A percentile compares a stretch with the other conserved stretches of the same genome.
Conservation (phyloP, 306 rosid genomes). For the Comarum palustre region DNA sequence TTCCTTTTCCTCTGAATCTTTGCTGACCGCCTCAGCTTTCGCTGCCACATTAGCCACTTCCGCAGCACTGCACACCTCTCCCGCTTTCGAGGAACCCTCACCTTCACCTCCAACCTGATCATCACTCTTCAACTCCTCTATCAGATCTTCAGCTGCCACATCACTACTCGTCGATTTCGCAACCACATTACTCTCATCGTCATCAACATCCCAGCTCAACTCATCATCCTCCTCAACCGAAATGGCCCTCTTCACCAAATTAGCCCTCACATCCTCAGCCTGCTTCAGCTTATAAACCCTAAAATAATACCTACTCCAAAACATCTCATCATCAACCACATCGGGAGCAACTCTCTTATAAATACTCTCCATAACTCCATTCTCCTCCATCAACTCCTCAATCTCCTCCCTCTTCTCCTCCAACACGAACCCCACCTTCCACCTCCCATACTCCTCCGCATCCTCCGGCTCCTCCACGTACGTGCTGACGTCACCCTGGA, state of each 20-base stretch:
- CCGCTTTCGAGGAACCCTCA: slow-evolving; percentile 14
- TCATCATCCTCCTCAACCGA: slow-evolving; percentile 69
- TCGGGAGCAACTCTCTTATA: slow-evolving; percentile 56
- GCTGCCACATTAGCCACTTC: slow-evolving; percentile 24
- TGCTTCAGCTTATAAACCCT: slow-evolving; percentile 61
- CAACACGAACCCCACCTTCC: slow-evolving; percentile 55
- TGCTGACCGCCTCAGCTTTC: slow-evolving; percentile 22
- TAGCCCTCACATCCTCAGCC: slow-evolving; percentile 64
- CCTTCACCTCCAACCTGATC: background rate
- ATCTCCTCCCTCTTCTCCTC: slow-evolving; percentile 53
- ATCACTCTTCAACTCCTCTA: slow-evolving; percentile 9
- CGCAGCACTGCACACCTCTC: background rate
- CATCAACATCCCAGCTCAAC: slow-evolving; percentile 90
- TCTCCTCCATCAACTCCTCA: slow-evolving; percentile 49
- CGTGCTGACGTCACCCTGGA: slow-evolving; percentile 63
- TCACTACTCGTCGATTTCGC: slow-evolving; percentile 27
- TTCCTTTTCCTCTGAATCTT: slow-evolving; percentile 27
- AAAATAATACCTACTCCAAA: slow-evolving; percentile 76
- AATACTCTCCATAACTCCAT: slow-evolving; percentile 48
- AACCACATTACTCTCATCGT: slow-evolving; percentile 40
- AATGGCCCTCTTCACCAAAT: slow-evolving; percentile 63
- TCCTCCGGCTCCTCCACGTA: slow-evolving; percentile 71
- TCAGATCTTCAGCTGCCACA: slow-evolving; percentile 29
- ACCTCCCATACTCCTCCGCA: slow-evolving; percentile 48
- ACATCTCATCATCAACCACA: slow-evolving; percentile 50